Evolutionary conservation across 768 basidiomycete species (phyloP), one percentile per base, ranked within the genome.

Genomic region (Leccinum subtestaceum): DNA sequence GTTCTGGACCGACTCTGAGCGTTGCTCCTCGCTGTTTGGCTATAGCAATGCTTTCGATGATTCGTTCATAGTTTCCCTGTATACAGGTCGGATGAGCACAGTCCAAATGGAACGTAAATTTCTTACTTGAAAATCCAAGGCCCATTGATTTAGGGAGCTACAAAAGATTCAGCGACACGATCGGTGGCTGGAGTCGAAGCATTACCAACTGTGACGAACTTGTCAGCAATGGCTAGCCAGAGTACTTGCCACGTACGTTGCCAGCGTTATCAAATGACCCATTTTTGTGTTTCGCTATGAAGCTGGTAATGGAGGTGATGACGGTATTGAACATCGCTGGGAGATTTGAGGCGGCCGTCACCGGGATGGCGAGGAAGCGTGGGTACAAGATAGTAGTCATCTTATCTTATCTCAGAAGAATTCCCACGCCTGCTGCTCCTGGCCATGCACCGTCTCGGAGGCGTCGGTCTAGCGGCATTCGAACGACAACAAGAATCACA

Each of bases 101-200:
- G 21, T 32, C 31, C 21, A 48, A 13, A 11, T 15, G 9, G n/a
- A 4, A 0, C 2, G 29, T 13, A 6, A n/a, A 11, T 29, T 13
- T 61, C 77, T 61, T 67, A 89, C 95, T 70, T 95, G 86, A 61
- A 98, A 98, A 72, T 98, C 96, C 40, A 98, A 76, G 7, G 97
- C 91, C 94, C 96, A 98, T 75, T 99, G 96, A 68, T 98, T 96
- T 29, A 99, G 78, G 15, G 94, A 95, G 71, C 94, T 96, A 48
- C 21, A 2, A 21, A 61, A 19, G 38, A 59, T 69, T 69, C 36
- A 70, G 66, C n/a, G n/a, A 53, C 46, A 48, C 13, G 31, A 49
- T 13, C 25, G n/a, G 34, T 17, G 7, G 5, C 11, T 36, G 49
- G 55, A 34, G 17, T 5, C 19, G 32, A 48, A 19, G 57, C 53